Conservation (phyloP, 345 rosid species). For the Geranium rotundifolium region DNA sequence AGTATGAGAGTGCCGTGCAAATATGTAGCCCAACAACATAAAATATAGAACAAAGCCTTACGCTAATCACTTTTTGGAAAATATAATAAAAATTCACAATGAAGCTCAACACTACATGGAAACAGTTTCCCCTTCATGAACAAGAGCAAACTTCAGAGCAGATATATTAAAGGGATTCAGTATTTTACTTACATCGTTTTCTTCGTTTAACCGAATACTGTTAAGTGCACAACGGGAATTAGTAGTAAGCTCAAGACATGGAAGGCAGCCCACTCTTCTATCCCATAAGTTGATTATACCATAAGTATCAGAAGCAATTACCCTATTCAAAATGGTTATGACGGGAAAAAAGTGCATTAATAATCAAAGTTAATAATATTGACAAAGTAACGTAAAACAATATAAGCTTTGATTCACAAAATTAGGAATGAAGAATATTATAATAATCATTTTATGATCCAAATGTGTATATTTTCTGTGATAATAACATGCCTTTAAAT, state of each 20-base stretch:
- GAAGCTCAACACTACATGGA: no score
- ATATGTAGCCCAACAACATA: no score
- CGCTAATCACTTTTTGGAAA: background rate
- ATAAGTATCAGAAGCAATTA: conserved; percentile 61
- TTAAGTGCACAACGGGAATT: conserved; percentile 34
- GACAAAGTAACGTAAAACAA: no score
- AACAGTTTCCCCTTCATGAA: no score
- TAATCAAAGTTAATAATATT: no score
- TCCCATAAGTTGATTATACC: conserved; percentile 79
- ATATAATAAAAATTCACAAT: background rate
- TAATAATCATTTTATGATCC: no score
- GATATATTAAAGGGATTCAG: background rate
- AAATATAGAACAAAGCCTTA: background rate
- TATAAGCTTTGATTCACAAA: no score
- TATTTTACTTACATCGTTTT: conserved; percentile 56
- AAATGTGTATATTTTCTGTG: no score
- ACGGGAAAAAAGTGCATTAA: no score
- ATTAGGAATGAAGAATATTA: no score
- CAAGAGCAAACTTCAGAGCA: background rate
- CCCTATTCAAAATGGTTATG: conserved; percentile 22
- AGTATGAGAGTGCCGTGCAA: no score
- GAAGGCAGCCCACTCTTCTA: conserved; percentile 50
- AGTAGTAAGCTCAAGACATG: conserved; percentile 56
- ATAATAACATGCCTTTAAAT: no score
- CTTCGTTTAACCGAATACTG: conserved; percentile 48